Evolutionary conservation across 2,329 filamentous ascomycete species (phyloP).

Genomic region (Clarireedia homoeocarpa): DNA sequence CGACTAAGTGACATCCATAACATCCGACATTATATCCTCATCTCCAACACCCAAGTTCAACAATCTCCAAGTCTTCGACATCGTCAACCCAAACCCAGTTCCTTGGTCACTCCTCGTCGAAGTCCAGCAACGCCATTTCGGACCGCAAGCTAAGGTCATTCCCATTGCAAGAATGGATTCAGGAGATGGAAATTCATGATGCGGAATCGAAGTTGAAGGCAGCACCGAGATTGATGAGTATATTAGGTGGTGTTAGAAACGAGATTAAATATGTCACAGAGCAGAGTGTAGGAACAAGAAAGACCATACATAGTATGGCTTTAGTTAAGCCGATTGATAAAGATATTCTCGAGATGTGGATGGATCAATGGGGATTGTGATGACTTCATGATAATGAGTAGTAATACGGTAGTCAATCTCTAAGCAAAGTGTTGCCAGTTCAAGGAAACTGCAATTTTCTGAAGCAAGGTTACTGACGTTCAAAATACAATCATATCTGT

Average conservation of each 20-base stretch:
- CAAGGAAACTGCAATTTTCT: no score
- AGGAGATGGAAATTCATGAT: neutral
- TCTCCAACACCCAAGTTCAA: neutral
- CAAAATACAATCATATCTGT: no score
- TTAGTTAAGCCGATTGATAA: neutral
- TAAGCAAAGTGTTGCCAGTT: no score
- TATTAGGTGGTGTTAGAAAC: neutral
- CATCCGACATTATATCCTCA: neutral
- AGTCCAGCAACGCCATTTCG: neutral
- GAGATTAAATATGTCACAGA: neutral
- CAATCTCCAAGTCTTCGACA: neutral
- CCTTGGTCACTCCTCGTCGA: neutral
- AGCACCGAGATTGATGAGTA: neutral
- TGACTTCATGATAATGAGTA: neutral
- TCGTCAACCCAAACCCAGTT: neutral
- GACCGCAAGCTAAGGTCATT: neutral
- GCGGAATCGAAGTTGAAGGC: neutral
- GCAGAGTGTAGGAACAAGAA: neutral
- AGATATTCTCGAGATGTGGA: neutral
- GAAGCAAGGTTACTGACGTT: no score
- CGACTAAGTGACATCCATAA: conserved; percentile 21
- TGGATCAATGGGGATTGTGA: neutral
- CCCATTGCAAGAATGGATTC: neutral
- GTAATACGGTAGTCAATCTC: no score
- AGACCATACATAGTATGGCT: neutral